Evolutionary conservation across 2,329 filamentous ascomycete species (phyloP).

Genomic region (Thelonectria blattea): DNA sequence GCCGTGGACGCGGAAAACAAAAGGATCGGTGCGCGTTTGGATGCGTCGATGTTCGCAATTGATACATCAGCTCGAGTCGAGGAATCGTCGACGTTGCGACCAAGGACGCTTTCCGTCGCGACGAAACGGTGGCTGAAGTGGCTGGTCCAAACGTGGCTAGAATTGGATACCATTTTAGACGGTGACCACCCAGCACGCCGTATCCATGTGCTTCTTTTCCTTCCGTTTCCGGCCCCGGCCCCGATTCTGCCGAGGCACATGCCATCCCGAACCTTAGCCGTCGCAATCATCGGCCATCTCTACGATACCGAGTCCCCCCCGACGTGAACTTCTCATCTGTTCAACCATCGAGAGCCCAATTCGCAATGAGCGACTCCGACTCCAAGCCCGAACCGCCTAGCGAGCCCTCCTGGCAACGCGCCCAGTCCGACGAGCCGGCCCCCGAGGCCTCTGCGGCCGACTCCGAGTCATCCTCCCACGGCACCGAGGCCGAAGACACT

Average conservation of each 20-base stretch:
- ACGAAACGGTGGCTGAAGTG: neutral
- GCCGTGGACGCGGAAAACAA: slow-evolving; percentile 1
- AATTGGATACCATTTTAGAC: neutral
- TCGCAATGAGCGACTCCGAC: slow-evolving; percentile 44
- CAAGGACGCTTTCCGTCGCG: neutral
- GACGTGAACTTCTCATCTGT: neutral
- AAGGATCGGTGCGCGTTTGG: neutral
- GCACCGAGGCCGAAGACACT: slow-evolving; percentile 2
- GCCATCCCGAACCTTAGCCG: slow-evolving; percentile 36
- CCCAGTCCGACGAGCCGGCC: slow-evolving; percentile 24
- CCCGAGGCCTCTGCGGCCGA: slow-evolving; percentile 26
- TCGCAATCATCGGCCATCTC: slow-evolving; percentile 23
- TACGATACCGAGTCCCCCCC: slow-evolving; percentile 2
- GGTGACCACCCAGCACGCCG: neutral
- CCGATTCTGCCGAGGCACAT: slow-evolving; percentile 38
- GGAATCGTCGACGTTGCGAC: too few relatives aligned
- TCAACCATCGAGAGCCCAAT: neutral
- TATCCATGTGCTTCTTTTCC: slow-evolving; percentile 15
- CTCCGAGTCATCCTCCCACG: slow-evolving; percentile 25
- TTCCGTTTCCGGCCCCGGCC: slow-evolving; percentile 32
- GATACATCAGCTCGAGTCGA: too few relatives aligned
- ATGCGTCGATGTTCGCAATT: neutral
- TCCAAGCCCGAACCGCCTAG: slow-evolving; percentile 32
- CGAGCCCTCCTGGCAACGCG: slow-evolving; percentile 44
- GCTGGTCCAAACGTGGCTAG: neutral